Evolutionary conservation across 2,329 filamentous ascomycete genomes (phyloP).

Genomic region (Alternaria brassicicola): DNA sequence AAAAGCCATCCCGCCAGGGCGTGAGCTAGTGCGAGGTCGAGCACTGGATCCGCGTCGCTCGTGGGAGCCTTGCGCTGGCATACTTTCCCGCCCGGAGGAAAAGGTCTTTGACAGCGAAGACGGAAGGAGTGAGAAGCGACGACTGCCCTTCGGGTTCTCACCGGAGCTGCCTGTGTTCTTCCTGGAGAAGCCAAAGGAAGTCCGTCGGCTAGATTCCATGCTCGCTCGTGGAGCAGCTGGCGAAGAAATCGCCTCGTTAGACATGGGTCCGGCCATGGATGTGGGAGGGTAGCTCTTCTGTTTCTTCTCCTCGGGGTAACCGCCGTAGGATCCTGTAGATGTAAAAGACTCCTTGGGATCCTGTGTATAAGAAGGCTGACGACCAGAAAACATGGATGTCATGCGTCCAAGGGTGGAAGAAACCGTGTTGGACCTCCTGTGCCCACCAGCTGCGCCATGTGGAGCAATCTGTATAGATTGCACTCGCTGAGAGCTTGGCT

Average conservation of each 20-base stretch:
- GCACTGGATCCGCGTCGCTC: conserved; percentile 45
- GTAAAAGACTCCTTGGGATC: conserved; percentile 39
- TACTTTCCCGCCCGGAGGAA: conserved; percentile 47
- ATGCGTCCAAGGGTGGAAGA: conserved; percentile 83
- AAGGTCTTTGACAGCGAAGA: conserved; percentile 55
- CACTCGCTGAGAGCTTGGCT: conserved; percentile 61
- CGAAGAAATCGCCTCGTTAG: conserved; percentile 57
- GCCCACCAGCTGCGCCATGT: conserved; percentile 42
- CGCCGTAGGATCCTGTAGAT: conserved; percentile 55
- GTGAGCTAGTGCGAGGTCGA: conserved; percentile 41
- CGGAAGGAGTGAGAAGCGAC: conserved; percentile 59
- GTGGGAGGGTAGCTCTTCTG: conserved; percentile 82
- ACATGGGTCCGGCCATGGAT: conserved; percentile 80
- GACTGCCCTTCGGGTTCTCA: conserved; percentile 47
- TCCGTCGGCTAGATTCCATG: conserved; percentile 56
- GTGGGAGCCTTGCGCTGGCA: conserved; percentile 38
- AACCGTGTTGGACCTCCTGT: conserved; percentile 70
- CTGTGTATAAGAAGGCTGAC: conserved; percentile 39
- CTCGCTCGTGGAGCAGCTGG: conserved; percentile 50
- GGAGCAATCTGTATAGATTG: conserved; percentile 57
- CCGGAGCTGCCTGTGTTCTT: conserved; percentile 52
- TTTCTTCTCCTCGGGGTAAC: conserved; percentile 57
- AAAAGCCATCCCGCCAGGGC: conserved; percentile 51
- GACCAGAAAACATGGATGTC: conserved; percentile 77
- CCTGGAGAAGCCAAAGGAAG: conserved; percentile 57